Percentiles rank a stretch among this genome's conserved stretches.
Evolutionary conservation across 768 basidiomycete species (phyloP).

Genomic region (Auricularia sp.): DNA sequence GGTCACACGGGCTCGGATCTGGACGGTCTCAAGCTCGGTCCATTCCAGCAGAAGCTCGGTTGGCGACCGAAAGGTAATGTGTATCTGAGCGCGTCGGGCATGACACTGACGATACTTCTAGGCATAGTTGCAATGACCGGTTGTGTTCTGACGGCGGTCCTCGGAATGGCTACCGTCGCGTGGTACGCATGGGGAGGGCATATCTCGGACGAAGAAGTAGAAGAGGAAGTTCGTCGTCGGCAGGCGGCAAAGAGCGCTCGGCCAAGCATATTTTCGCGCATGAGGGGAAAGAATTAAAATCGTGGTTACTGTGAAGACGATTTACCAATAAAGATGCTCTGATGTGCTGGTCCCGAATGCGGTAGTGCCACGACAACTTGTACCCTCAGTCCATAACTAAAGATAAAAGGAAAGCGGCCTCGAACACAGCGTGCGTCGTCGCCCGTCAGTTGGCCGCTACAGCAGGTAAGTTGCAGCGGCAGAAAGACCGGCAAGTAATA

Average conservation of each 20-base stretch:
- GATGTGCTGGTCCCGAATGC: no score
- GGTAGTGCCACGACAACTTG: no score
- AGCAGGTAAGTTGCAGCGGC: no score
- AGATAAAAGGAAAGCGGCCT: no score
- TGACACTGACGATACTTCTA: not conserved
- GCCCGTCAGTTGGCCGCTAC: no score
- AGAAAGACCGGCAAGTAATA: no score
- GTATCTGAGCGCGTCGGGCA: no score
- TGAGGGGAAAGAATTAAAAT: not conserved
- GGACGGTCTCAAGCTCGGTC: slow-evolving; percentile 51
- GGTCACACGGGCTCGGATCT: slow-evolving; percentile 64
- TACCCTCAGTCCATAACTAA: no score
- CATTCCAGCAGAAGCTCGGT: slow-evolving; percentile 61
- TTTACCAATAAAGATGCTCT: no score
- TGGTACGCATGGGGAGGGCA: slow-evolving; percentile 81
- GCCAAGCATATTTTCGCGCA: not conserved
- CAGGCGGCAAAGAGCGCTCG: slow-evolving; percentile 41
- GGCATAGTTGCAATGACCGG: slow-evolving; percentile 68
- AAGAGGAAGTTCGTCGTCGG: slow-evolving; percentile 50
- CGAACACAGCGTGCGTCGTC: no score
- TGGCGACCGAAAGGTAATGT: slow-evolving; percentile 49
- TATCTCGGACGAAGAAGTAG: slow-evolving; percentile 73
- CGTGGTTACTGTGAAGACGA: not conserved
- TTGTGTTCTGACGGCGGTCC: slow-evolving; percentile 66
- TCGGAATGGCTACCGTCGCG: slow-evolving; percentile 73